Conservation (phyloP, 2,329 filamentous ascomycete species). For the Botryotinia narcissicola region DNA sequence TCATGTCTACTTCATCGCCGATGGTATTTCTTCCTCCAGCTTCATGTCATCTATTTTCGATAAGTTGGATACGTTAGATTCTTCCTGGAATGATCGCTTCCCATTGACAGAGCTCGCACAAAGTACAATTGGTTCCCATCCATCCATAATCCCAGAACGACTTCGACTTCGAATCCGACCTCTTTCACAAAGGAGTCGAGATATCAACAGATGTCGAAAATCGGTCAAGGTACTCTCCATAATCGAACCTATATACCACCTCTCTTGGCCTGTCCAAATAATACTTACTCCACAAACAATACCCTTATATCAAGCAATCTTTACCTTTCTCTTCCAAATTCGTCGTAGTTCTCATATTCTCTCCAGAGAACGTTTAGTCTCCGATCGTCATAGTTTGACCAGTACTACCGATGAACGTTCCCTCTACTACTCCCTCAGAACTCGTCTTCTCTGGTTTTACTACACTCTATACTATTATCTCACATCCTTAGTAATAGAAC, state of each 20-base stretch:
- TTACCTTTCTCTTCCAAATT: slow-evolving; percentile 74
- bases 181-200: slow-evolving; percentile 41
- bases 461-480: slow-evolving; percentile 74
- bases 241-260: slow-evolving; percentile 65
- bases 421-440: slow-evolving; percentile 60
- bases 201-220: slow-evolving; percentile 49
- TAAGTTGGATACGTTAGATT: slow-evolving; percentile 61
- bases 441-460: slow-evolving; percentile 74
- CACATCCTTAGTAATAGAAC: slow-evolving; percentile 67
- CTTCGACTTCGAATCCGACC: slow-evolving; percentile 57
- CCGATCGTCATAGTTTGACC: slow-evolving; percentile 42
- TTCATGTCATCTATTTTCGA: slow-evolving; percentile 72
- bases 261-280: slow-evolving; percentile 67
- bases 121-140: slow-evolving; percentile 59
- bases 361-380: slow-evolving; percentile 50
- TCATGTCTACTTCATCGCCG: slow-evolving; percentile 71
- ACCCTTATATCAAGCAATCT: slow-evolving; percentile 66
- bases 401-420: slow-evolving; percentile 46
- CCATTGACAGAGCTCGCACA: slow-evolving; percentile 75
- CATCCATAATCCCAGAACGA: slow-evolving; percentile 56
- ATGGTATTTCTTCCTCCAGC: slow-evolving; percentile 64
- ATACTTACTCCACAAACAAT: slow-evolving; percentile 67
- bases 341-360: slow-evolving; percentile 68
- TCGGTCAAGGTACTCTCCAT: slow-evolving; percentile 62
- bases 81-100: slow-evolving; percentile 76